Evolutionary conservation across 2,329 filamentous ascomycete species (phyloP), one percentile per base, ranked within the genome.

Genomic region (Colletotrichum brevisporum): DNA sequence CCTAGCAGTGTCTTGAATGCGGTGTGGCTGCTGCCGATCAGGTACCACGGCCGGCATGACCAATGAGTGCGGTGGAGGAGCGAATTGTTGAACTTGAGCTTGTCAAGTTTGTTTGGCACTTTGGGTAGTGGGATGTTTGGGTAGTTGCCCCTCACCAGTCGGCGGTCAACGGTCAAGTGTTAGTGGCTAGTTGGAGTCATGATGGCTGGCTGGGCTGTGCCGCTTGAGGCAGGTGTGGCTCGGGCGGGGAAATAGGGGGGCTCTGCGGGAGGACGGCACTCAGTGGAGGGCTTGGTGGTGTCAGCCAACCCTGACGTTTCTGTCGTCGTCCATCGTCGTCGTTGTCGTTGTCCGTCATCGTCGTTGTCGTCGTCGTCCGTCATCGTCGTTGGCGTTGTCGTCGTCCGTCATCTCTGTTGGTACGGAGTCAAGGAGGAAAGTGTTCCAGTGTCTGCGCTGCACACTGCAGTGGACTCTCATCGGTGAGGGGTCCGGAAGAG

Each of bases 11-110:
- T 61, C 55, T 69, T n/a, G 66, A 61, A 61, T 55, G 43, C 31
- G 36, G 66, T 50, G 45, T 69, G 55, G 62, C 62, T 69, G 45
- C 55, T 47, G 51, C 55, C 48, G 51, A 67, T 67, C 67, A 69
- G 62, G 67, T 60, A 69, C 62, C 45, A 66, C 51, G 51, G 56
- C 26, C 27, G 26, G 26, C 24, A 39, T 16, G 45, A 16, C 64
- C 58, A 63, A 67, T 67, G 53, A 36, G 6, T 36, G 45, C 18
- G 45, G 39, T 39, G 16, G 15, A 47, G 18, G 56, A 66, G 36
- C 45, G 43, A 55, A 60, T 13, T 51, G 48, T 41, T 52, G 51
- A 51, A 56, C 51, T 60, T 48, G 59, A 13, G 26, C 31, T 56
- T 21, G 48, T 58, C 5, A 26, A 43, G 43, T 55, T 60, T 66